Base-by-base conservation (phyloP, 108 stramenopile species). In the Nitzschia palea region DNA sequence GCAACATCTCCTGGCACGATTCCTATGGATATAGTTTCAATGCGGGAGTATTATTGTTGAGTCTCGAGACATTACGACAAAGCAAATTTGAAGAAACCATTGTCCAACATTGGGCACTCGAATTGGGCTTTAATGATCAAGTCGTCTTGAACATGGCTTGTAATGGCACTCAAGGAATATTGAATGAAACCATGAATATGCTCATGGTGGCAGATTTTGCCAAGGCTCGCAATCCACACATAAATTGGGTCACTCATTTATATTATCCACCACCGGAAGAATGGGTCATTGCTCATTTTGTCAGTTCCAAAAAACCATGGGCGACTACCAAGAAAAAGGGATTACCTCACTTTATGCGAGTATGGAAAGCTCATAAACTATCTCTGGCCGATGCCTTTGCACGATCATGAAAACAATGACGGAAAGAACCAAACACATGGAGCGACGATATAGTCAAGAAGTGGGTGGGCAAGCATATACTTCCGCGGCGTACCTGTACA, bases 121-220 rank as follows among this genome's bases (percentile, higher is more conserved):
- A 55, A 14, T 20, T 55, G 5, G 54, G 54, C 25, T 29, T 8
- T 10, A 55, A 55, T 28, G 54, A 55, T 33, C 54, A 55, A 55
- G 31, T 55, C 10, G 54, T 33, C 6, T 30, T 55, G 27, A 55
- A 55, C 31, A 55, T 55, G 54, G 30, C 28, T 5, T 55, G 54
- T n/a, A 55, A 55, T 33, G 54, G 54, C 5, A 55, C 54, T 4
- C n/a, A 55, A 3, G 31, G 30, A 55, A 10, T 32, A 17, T n/a
- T 55, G 54, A 33, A 55, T 55, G 30, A 29, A 14, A 55, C 54
- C 10, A 32, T 29, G 54, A 55, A 55, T 55, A 33, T 55, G 30
- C 8, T 55, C 17, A 10, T 18, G 47, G 5, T n/a, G 4, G n/a
- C 17, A 48, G 47, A 48, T 48, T 48, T 48, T 20, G 15, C 47